phyloP scores from a whole-genome alignment of 148 eudicot genomes.

The Cornus controversa region DNA sequence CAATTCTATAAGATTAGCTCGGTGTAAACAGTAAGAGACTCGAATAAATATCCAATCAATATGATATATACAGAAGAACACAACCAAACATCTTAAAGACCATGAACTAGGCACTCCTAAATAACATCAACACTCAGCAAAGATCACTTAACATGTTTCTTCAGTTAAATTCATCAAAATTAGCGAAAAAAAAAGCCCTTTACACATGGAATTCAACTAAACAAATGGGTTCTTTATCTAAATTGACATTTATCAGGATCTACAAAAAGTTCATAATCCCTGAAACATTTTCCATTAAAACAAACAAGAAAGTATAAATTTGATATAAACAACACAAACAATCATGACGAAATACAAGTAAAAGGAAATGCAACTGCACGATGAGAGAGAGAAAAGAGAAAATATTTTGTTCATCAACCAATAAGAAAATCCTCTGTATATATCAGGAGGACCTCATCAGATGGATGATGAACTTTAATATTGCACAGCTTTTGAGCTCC shows the following conservation, averaged over 20 bases:
- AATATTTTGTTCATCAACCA: constrained; percentile 4
- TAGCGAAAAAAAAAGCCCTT: not conserved
- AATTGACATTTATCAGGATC: not conserved
- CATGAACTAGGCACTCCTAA: not conserved
- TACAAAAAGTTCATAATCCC: not conserved
- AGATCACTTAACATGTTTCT: not conserved
- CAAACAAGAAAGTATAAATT: no score
- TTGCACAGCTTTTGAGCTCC: constrained; percentile 51
- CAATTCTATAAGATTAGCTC: no score
- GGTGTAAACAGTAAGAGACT: no score
- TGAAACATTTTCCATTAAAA: no score
- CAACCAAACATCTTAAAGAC: no score
- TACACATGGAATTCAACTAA: not conserved
- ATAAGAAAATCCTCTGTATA: constrained; percentile 12
- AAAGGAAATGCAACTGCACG: no score
- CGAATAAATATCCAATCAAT: no score
- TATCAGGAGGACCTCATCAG: constrained; percentile 1
- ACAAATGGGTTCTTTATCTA: no score
- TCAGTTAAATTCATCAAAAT: not conserved
- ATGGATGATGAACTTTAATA: constrained; percentile 4
- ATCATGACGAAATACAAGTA: not conserved
- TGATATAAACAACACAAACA: not conserved
- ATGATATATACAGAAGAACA: no score
- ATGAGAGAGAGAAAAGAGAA: not conserved
- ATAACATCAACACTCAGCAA: no score